Conservation (phyloP, 225 moss, liverwort and hornwort genomes). For the Pseudoscleropodium purum region DNA sequence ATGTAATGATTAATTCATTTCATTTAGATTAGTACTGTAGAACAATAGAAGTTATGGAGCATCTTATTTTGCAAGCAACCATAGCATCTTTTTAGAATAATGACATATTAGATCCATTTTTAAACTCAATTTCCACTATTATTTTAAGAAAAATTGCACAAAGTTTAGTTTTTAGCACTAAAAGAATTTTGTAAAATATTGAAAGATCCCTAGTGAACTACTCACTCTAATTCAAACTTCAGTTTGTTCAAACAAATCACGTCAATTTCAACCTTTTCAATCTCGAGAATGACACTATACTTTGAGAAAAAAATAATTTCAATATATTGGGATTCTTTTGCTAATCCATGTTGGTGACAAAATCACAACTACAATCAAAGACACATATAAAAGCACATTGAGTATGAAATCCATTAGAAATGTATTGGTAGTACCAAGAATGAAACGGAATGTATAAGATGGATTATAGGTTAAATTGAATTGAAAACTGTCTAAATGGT, state of each 20-base stretch:
- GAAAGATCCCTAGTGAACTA: too few species aligned
- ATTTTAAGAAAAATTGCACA: background rate
- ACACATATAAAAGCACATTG: background rate
- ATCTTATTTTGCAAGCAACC: rapidly evolving
- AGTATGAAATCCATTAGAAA: rapidly evolving
- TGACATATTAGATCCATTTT: background rate
- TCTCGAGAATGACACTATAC: background rate
- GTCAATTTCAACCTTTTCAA: background rate
- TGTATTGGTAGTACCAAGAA: rapidly evolving
- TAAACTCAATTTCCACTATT: background rate
- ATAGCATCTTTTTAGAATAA: background rate
- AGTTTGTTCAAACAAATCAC: background rate
- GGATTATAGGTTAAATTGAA: too few species aligned
- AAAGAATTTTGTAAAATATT: background rate
- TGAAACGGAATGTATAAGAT: too few species aligned
- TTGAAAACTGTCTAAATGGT: background rate
- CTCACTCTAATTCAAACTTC: background rate
- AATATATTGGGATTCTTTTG: too few species aligned
- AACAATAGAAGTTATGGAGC: background rate
- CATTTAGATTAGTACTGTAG: background rate
- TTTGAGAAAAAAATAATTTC: too few species aligned
- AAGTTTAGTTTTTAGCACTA: too few species aligned
- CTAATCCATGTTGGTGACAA: background rate
- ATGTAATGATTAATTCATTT: background rate
- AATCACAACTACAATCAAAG: background rate